These are phyloP conservation scores for Candida mesenterica DNA, from an alignment of 1,139 yeast species.

Conservation along the genomic window DNA sequence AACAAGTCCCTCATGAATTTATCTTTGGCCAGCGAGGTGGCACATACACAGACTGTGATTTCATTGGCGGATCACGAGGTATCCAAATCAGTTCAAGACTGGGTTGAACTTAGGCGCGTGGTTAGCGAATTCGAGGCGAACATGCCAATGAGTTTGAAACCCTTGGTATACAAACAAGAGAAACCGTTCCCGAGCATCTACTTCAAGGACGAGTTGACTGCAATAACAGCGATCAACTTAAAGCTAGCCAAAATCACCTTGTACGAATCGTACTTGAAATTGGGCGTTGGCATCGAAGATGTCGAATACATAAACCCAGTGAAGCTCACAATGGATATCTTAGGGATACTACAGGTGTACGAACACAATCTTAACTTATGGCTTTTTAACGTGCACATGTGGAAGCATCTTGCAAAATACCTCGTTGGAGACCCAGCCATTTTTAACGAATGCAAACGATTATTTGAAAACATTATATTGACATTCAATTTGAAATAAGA, in stretches of 20 bases:
- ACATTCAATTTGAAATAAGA: constrained; percentile 23
- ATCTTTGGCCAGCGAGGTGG: constrained; percentile 31
- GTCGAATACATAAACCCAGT: constrained; percentile 10
- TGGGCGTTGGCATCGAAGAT: background rate
- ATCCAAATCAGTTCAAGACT: constrained; percentile 24
- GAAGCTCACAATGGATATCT: constrained; percentile 34
- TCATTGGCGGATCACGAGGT: constrained; percentile 22
- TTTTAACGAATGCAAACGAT: constrained; percentile 23
- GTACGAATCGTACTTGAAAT: constrained; percentile 25
- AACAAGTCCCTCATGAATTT: constrained; percentile 31
- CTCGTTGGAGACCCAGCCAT: constrained; percentile 29
- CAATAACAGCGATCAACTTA: constrained; percentile 31
- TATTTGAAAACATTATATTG: constrained; percentile 26
- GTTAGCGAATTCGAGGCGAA: constrained; percentile 30
- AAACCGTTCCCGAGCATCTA: constrained; percentile 34
- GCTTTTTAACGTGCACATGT: constrained; percentile 36
- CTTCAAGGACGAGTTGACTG: constrained; percentile 37
- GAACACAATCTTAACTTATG: constrained; percentile 33
- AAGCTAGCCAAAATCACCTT: constrained; percentile 33
- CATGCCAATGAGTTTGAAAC: constrained; percentile 32
- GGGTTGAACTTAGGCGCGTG: constrained; percentile 27
- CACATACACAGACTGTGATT: constrained; percentile 25
- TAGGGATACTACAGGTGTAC: constrained; percentile 39
- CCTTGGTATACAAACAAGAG: constrained; percentile 23
- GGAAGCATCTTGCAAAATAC: constrained; percentile 31